phyloP scores from a whole-genome alignment of 257 asterid genomes.

The Scutellaria baicalensis region DNA sequence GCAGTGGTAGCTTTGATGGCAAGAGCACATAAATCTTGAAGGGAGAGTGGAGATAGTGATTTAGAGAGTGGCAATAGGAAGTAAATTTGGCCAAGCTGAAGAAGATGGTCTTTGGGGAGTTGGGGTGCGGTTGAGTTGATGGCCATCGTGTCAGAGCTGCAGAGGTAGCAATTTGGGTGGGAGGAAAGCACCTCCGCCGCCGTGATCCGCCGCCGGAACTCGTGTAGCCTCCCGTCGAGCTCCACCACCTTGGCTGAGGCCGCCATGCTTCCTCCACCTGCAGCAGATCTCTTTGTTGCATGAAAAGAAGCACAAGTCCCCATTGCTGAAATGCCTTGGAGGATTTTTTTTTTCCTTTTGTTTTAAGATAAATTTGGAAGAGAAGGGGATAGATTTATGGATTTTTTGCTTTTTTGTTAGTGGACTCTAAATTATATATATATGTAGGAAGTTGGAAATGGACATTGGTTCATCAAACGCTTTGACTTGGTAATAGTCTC shows the following conservation, averaged over 20 bases:
- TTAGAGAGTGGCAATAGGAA: constrained; percentile 37
- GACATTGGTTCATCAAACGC: neutral
- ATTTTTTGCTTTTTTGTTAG: neutral
- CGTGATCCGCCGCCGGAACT: constrained; percentile 31
- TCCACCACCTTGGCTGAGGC: constrained; percentile 34
- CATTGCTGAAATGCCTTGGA: neutral
- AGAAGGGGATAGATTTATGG: neutral
- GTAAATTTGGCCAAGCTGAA: constrained; percentile 29
- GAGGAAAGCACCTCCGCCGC: constrained; percentile 33
- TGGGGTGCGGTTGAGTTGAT: constrained; percentile 26
- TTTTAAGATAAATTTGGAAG: no score
- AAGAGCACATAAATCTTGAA: constrained; percentile 28
- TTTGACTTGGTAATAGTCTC: neutral
- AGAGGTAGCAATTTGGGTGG: constrained; percentile 36
- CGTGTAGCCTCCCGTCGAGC: constrained; percentile 36
- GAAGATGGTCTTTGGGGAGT: constrained; percentile 25
- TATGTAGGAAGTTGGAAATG: neutral
- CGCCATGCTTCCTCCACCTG: constrained; percentile 39
- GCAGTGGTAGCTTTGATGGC: constrained; percentile 42
- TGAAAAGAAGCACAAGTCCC: constrained; percentile 16
- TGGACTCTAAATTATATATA: neutral
- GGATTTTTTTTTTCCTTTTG: neutral
- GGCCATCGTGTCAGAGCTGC: constrained; percentile 46
- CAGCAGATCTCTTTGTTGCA: neutral
- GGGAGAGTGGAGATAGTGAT: constrained; percentile 24